phyloP scores from a whole-genome alignment of 352 stramenopile species.

The Globisporangium camurandrum region DNA sequence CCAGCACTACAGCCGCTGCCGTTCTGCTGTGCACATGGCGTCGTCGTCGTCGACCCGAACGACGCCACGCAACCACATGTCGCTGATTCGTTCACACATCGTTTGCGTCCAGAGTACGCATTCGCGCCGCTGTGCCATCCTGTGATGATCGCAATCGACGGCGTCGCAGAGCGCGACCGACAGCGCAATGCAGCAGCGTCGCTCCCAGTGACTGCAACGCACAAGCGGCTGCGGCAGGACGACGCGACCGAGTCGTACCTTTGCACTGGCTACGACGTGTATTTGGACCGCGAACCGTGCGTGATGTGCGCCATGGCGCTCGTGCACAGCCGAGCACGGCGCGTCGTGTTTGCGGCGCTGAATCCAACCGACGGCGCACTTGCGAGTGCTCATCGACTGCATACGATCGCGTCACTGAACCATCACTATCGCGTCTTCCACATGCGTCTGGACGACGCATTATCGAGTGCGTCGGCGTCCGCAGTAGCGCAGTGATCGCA shows the following conservation, averaged over 20 bases:
- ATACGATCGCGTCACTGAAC: conserved; percentile 84
- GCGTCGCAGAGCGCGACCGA: conserved; percentile 54
- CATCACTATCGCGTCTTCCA: conserved; percentile 84
- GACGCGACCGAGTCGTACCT: conserved; percentile 55
- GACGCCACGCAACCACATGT: conserved; percentile 19
- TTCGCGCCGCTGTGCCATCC: conserved; percentile 58
- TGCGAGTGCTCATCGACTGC: conserved; percentile 47
- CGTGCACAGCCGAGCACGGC: conserved; percentile 73
- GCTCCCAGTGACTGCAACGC: neutral
- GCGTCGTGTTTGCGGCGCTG: conserved; percentile 60
- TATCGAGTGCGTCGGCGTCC: too few relatives aligned
- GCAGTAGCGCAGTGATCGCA: neutral
- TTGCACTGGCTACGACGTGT: conserved; percentile 86
- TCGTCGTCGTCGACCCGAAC: conserved; percentile 47
- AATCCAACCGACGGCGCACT: conserved; percentile 63
- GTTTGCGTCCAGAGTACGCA: conserved; percentile 12
- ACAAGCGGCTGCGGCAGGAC: conserved; percentile 31
- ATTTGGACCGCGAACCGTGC: conserved; percentile 79
- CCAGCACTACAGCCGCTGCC: neutral
- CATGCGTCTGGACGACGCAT: conserved; percentile 12
- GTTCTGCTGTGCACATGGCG: conserved; percentile 42
- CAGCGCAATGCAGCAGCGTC: conserved; percentile 16
- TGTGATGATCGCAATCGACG: conserved; percentile 60
- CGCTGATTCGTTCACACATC: conserved; percentile 10
- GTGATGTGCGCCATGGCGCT: conserved; percentile 88